Base-by-base conservation (phyloP, 768 basidiomycete species). In the Boletus rubroflammeus region DNA sequence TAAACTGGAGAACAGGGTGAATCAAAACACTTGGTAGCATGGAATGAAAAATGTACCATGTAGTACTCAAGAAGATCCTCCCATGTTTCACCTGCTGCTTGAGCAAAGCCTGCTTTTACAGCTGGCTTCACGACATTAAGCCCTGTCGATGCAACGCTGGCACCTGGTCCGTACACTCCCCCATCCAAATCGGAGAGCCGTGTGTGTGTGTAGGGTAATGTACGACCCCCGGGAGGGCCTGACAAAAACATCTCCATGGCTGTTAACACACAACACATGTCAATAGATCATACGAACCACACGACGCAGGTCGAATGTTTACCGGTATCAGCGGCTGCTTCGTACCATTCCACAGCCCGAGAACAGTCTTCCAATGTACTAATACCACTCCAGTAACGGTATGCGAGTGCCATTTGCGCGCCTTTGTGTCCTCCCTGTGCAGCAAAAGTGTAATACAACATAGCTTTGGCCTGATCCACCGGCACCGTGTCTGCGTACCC, bases 351-450 rank as follows among this genome's bases (percentile, higher is more conserved):
- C 50, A 93, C 73, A 14, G 97, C 91, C 11, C 81, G 76, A 62
- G 85, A 78, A 70, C 97, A 98, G 61, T 86, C 85, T 68, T 98
- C 93, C 49, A 83, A 74, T 1, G 93, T 87, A 11, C 95, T 91
- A 53, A 99, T 97, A 1, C 97, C 97, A 36, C 90, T 86, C 95
- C 94, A 98, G 65, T 95, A 86, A 26, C 94, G 83, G 70, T 96
- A 98, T 0, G 86, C 97, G 31, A 98, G 76, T 2, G 93, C 84
- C 91, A 96, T 94, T 67, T 94, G 86, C 0, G 96, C 90, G 6
- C 89, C 88, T 61, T 85, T 84, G 72, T 94, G 82, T 0, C 88
- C 91, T 2, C 88, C 87, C 47, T 94, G 85, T 1, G 93, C 94
- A 4, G 95, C 86, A 63, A 98, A 98, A 0, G 95, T 97, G 68